Conservation (phyloP, 805 yeast species). For the Candida tammaniensis region DNA sequence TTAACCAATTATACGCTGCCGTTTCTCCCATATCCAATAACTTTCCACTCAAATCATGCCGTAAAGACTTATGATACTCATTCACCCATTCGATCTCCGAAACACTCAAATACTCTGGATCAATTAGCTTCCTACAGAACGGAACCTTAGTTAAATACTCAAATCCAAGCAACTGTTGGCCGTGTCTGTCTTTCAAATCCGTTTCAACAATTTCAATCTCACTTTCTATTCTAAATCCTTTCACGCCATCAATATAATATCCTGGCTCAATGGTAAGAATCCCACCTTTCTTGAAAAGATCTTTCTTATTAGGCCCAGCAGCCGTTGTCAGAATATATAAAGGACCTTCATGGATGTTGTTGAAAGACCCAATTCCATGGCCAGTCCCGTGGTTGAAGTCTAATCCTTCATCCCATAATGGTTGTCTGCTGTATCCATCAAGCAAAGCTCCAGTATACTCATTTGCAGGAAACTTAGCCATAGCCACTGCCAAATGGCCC, state of each 20-base stretch:
- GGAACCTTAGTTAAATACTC: slow-evolving; percentile 42
- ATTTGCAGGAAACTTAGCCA: slow-evolving; percentile 66
- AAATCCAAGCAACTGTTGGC: slow-evolving; percentile 33
- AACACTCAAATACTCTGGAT: slow-evolving; percentile 22
- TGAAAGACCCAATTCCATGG: slow-evolving; percentile 89
- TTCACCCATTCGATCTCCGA: slow-evolving; percentile 39
- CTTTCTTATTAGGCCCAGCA: slow-evolving; percentile 48
- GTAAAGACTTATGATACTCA: slow-evolving; percentile 31
- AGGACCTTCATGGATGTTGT: slow-evolving; percentile 95
- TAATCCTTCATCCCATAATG: slow-evolving; percentile 75
- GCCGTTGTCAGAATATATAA: slow-evolving; percentile 69
- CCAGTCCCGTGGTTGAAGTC: slow-evolving; percentile 96
- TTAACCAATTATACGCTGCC: slow-evolving; percentile 66
- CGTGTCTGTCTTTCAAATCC: slow-evolving; percentile 29
- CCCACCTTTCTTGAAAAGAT: slow-evolving; percentile 52
- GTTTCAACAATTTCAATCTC: slow-evolving; percentile 60
- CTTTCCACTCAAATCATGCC: slow-evolving; percentile 29
- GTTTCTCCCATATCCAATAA: slow-evolving; percentile 54
- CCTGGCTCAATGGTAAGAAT: slow-evolving; percentile 94
- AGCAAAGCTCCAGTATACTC: slow-evolving; percentile 73
- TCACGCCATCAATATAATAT: slow-evolving; percentile 83
- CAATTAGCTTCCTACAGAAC: slow-evolving; percentile 49
- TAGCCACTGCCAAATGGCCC: slow-evolving; percentile 86
- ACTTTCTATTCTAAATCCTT: slow-evolving; percentile 87
- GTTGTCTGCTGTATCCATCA: slow-evolving; percentile 81